phyloP scores from a whole-genome alignment of 129 eudicot genomes.

The Helianthus annuus region DNA sequence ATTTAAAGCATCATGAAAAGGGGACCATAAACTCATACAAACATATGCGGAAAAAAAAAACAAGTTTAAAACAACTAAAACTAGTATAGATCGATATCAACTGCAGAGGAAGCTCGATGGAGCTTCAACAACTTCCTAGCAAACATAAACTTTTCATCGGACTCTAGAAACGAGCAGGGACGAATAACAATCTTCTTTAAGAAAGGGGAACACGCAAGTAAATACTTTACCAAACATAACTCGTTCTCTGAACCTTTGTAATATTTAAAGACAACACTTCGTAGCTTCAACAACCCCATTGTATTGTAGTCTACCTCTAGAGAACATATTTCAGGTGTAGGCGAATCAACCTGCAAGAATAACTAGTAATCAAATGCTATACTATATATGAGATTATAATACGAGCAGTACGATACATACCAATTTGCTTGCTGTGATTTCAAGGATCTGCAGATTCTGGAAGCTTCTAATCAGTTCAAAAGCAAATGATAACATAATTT shows the following conservation, averaged over 20 bases:
- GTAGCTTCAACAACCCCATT: background rate
- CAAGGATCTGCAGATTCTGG: slow-evolving; percentile 19
- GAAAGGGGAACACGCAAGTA: slow-evolving; percentile 15
- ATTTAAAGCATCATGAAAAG: too few relatives aligned
- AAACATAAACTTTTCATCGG: slow-evolving; percentile 6
- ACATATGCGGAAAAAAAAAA: background rate
- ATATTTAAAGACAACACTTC: background rate
- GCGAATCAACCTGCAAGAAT: background rate
- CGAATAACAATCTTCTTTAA: slow-evolving; percentile 9
- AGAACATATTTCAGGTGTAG: background rate
- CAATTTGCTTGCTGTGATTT: background rate
- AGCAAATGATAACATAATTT: background rate
- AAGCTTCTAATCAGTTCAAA: slow-evolving; percentile 5
- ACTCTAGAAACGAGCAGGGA: background rate
- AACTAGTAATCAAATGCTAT: background rate
- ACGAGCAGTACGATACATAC: background rate
- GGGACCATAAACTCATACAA: too few relatives aligned
- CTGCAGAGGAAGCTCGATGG: slow-evolving; percentile 13
- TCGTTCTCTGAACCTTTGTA: slow-evolving; percentile 6
- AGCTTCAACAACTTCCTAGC: slow-evolving; percentile 8
- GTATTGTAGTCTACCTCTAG: background rate
- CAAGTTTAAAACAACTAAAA: background rate
- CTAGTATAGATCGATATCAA: background rate
- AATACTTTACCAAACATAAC: background rate
- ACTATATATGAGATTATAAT: background rate